A percentile compares a stretch with the other conserved stretches of the same genome.
phyloP scores from a whole-genome alignment of 805 yeast species.

The Starmerella gropengiesseri region DNA sequence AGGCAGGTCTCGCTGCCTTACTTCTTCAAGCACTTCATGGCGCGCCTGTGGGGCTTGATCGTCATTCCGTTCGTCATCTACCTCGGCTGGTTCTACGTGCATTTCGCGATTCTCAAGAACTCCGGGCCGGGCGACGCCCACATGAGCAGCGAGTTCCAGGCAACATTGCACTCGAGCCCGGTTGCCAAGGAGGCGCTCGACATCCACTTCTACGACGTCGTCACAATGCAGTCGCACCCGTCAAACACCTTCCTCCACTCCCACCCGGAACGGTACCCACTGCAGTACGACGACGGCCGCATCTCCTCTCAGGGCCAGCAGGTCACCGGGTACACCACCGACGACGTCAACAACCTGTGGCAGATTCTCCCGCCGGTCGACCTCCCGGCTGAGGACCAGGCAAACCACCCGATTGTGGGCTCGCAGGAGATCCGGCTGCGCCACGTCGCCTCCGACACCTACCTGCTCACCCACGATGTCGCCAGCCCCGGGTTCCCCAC shows the following conservation, averaged over 20 bases:
- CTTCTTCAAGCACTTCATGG: conserved; percentile 51
- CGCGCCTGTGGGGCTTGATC: conserved; percentile 56
- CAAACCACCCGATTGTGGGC: conserved; percentile 34
- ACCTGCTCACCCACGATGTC: conserved; percentile 73
- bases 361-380: conserved; percentile 24
- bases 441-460: conserved; percentile 61
- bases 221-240: conserved; percentile 61
- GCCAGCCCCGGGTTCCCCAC: conserved; percentile 60
- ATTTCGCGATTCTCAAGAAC: conserved; percentile 60
- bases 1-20: conserved; percentile 25
- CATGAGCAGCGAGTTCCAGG: conserved; percentile 82
- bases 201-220: conserved; percentile 48
- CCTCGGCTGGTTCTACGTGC: conserved; percentile 63
- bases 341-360: conserved; percentile 82
- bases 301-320: conserved; percentile 92
- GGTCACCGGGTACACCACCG: conserved; percentile 72
- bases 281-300: conserved; percentile 91
- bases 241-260: conserved; percentile 62
- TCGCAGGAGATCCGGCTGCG: conserved; percentile 61
- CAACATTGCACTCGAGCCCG: conserved; percentile 60
- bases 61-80: conserved; percentile 62
- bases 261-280: conserved; percentile 75
- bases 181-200: conserved; percentile 58
- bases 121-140: conserved; percentile 92
- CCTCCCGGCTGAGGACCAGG: conserved; percentile 31